phyloP scores from a whole-genome alignment of 129 eudicot genomes.

The Artemisia annua region DNA sequence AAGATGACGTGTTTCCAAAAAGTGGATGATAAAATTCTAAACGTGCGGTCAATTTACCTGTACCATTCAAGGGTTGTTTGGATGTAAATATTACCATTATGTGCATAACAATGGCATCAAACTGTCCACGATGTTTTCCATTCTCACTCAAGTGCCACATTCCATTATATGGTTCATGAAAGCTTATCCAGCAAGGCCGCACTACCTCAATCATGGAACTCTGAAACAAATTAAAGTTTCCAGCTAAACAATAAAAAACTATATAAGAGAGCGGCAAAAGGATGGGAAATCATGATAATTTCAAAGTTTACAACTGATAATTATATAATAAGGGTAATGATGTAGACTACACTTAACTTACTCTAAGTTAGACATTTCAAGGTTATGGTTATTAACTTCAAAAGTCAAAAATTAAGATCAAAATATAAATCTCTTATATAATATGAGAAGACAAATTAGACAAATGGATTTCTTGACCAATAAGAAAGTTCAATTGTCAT shows the following conservation, averaged over 20 bases:
- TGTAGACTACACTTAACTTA: not conserved
- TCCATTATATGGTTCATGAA: constrained; percentile 82
- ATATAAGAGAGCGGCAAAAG: constrained; percentile 2
- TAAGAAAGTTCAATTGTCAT: too few relatives aligned
- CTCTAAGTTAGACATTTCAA: not conserved
- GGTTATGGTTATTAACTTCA: not conserved
- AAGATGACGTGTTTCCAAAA: too few relatives aligned
- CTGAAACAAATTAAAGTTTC: constrained; percentile 41
- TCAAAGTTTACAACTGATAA: not conserved
- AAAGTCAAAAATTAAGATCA: not conserved
- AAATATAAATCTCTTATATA: not conserved
- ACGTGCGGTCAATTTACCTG: too few relatives aligned
- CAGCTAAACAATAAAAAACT: constrained; percentile 10
- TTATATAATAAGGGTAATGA: not conserved
- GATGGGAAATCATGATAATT: not conserved
- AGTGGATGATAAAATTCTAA: too few relatives aligned
- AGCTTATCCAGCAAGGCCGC: constrained; percentile 93
- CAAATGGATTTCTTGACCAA: too few relatives aligned
- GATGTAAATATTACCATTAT: constrained; percentile 59
- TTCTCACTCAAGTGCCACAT: constrained; percentile 98
- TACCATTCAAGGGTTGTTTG: not conserved
- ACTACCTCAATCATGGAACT: constrained; percentile 65
- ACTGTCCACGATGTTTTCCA: constrained; percentile 80
- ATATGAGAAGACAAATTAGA: too few relatives aligned
- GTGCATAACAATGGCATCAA: constrained; percentile 92